phyloP scores from a whole-genome alignment of 345 rosid species.

The Lagerstroemia speciosa region DNA sequence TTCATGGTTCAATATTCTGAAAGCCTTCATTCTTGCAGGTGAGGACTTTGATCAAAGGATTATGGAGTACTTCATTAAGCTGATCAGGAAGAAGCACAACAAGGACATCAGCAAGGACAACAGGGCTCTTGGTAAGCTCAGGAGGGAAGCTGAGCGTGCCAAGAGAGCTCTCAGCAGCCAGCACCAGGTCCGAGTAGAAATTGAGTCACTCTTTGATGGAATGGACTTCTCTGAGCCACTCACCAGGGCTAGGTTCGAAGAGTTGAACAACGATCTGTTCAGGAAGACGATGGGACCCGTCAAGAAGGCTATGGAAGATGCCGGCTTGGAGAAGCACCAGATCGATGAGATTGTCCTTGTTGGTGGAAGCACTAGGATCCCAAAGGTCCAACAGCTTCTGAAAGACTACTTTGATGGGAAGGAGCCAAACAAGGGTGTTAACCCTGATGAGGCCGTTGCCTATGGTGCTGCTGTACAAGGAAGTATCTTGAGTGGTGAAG shows the following conservation, averaged over 20 bases:
- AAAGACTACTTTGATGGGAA: conserved; percentile 95
- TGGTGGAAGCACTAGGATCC: conserved; percentile 97
- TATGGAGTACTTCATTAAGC: conserved; percentile 95
- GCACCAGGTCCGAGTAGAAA: conserved; percentile 98
- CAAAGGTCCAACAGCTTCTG: conserved; percentile 96
- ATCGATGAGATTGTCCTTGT: conserved; percentile 96
- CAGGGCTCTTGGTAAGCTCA: conserved; percentile 83
- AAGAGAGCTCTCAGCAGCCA: conserved; percentile 99
- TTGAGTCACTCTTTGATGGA: too few relatives aligned
- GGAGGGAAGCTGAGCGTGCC: conserved; percentile 92
- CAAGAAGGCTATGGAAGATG: too few relatives aligned
- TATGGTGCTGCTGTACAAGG: conserved; percentile 99
- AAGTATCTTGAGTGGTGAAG: conserved; percentile 96
- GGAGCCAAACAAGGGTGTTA: conserved; percentile 99
- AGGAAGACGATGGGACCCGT: too few relatives aligned
- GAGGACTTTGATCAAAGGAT: conserved; percentile 95
- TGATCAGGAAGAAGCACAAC: conserved; percentile 93
- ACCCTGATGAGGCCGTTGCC: conserved; percentile 99
- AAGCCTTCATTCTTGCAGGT: conserved; percentile 31
- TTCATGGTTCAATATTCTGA: not conserved
- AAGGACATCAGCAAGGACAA: conserved; percentile 96
- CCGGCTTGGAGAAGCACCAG: too few relatives aligned
- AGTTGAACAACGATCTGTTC: too few relatives aligned
- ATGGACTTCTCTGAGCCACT: too few relatives aligned
- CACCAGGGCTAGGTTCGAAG: too few relatives aligned